These are phyloP conservation scores for Monocercomonoides exilis DNA, from an alignment of 78 protist genomes.

Conservation along the genomic window DNA sequence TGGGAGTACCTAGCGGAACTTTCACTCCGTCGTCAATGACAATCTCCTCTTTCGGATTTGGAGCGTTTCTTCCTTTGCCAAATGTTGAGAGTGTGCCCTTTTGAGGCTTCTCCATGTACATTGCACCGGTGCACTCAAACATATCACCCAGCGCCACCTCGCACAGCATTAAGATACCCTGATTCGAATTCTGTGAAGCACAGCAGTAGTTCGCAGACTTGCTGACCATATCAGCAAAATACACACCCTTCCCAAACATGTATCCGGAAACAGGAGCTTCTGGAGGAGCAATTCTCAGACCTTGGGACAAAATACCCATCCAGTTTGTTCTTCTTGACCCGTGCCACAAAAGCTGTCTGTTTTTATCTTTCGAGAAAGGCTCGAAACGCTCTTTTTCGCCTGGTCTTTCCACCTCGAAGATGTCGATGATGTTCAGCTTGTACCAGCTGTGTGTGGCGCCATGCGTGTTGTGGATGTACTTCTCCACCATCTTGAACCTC, in stretches of 20 bases:
- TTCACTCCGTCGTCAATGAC: slow-evolving; percentile 18
- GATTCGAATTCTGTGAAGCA: background rate
- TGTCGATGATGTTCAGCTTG: slow-evolving; percentile 30
- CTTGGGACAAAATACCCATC: slow-evolving; percentile 45
- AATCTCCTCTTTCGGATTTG: background rate
- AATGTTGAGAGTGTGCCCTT: slow-evolving; percentile 31
- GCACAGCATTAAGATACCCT: slow-evolving; percentile 1
- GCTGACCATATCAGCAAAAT: slow-evolving; percentile 25
- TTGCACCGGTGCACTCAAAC: background rate
- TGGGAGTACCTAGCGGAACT: slow-evolving; percentile 33
- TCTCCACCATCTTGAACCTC: background rate
- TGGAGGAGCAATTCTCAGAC: slow-evolving; percentile 57
- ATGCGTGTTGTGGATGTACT: slow-evolving; percentile 36
- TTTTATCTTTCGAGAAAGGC: background rate
- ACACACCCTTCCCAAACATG: slow-evolving; percentile 49
- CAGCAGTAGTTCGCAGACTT: slow-evolving; percentile 24
- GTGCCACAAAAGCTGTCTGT: slow-evolving; percentile 38
- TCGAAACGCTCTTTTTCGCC: slow-evolving; percentile 44
- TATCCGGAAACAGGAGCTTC: slow-evolving; percentile 44
- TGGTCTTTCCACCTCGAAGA: slow-evolving; percentile 32
- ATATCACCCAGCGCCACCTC: slow-evolving; percentile 45
- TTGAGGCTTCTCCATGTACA: slow-evolving; percentile 17
- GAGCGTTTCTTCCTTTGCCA: slow-evolving; percentile 26
- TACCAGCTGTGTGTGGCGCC: background rate
- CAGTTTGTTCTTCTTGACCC: slow-evolving; percentile 37